Evolutionary conservation across 305 asterid species (phyloP).

Genomic region (Fraxinus albicans): DNA sequence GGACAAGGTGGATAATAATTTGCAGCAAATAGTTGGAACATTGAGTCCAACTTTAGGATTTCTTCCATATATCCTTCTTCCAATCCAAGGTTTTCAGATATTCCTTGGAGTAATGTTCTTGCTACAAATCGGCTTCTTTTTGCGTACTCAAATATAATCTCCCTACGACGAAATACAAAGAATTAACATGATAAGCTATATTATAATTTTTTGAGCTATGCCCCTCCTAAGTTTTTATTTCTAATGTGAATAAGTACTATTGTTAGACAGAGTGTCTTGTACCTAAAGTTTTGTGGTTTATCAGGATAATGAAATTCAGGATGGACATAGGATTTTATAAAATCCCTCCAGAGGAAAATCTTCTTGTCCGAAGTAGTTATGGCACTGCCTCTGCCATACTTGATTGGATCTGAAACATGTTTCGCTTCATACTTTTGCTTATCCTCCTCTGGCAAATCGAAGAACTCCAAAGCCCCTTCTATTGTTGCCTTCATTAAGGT

Average conservation of each 20-base stretch:
- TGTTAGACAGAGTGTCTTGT: no score
- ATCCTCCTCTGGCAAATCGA: not conserved
- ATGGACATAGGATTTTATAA: no score
- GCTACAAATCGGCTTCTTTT: not conserved
- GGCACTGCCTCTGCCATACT: no score
- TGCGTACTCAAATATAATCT: not conserved
- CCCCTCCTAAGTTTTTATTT: no score
- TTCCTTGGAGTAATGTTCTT: not conserved
- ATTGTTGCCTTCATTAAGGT: constrained; percentile 23
- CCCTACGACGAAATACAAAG: no score
- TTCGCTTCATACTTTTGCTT: not conserved
- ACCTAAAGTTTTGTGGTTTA: no score
- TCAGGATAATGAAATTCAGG: no score
- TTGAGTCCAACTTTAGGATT: constrained; percentile 23
- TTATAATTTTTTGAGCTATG: no score
- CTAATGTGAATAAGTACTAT: no score
- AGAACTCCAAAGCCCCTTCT: constrained; percentile 26
- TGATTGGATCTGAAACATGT: not conserved
- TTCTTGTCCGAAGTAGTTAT: no score
- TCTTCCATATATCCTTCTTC: constrained; percentile 16
- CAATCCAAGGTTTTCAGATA: not conserved
- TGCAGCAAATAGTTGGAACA: constrained; percentile 25
- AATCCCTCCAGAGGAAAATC: no score
- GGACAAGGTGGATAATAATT: constrained; percentile 36
- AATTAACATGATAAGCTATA: no score